Base-by-base conservation (phyloP, 129 eudicot species). In the Smallanthus sonchifolius region DNA sequence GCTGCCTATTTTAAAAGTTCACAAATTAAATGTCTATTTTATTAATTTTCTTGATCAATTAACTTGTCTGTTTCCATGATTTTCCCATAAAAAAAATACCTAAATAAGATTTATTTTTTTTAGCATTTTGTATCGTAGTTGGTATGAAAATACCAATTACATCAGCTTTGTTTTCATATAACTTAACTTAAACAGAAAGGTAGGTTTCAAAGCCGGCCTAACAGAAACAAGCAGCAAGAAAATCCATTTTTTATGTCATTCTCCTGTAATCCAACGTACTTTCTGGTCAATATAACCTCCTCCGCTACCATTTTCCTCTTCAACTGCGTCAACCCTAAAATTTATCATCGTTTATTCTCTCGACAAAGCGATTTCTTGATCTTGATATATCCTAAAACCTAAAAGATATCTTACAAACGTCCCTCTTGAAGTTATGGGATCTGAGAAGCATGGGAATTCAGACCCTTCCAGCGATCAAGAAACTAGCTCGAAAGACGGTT, bases 401-500 rank as follows among this genome's bases (percentile, higher is more conserved):
- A 37, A n/a, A 37, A 60, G 17, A 38, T 30, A 7, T 61, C 51
- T 45, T 45, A 44, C 11, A 42, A 11, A 40, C 10, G 11, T 8
- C 2, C 30, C 35, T 16, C 45, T 68, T 39, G 3, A 40, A 69
- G 42, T 47, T 38, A 83, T 83, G 88, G 83, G 80, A 7, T 66
- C 81, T 14, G 74, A 42, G 38, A 86, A 81, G 69, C 76, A 69
- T 4, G 74, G 63, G 16, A 68, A 51, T 69, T 74, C 84, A 10
- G 89, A 83, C 30, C 69, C 80, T 20, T 84, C 89, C 1, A 84
- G 86, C 70, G 85, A 83, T 65, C 62, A 54, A 3, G 86, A 82
- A 80, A 80, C 59, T 40, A 81, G 75, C 63, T 32, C 77, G 13
- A 65, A 56, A 7, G 82, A 79, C 1, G 86, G 77, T 16, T 28